These are phyloP conservation scores for Amanita molliuscula DNA, from an alignment of 768 basidiomycete genomes.

Conservation along the genomic window DNA sequence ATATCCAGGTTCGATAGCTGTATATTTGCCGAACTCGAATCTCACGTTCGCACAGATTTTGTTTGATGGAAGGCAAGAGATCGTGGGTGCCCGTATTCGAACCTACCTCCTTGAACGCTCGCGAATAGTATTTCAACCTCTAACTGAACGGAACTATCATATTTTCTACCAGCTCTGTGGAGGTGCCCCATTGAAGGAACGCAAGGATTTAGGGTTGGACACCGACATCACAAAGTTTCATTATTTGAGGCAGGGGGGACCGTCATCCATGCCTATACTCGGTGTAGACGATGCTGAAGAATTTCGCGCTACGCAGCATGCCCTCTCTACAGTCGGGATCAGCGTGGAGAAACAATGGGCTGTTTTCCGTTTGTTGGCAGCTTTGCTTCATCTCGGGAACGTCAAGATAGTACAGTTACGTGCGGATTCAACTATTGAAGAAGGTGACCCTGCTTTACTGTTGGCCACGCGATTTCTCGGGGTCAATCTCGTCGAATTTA, in stretches of 20 bases:
- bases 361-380: slow-evolving; percentile 88
- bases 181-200: slow-evolving; percentile 89
- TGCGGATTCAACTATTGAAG: slow-evolving; percentile 76
- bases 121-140: slow-evolving; percentile 93
- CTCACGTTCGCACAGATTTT: slow-evolving; percentile 55
- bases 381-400: slow-evolving; percentile 95
- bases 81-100: slow-evolving; percentile 96
- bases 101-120: slow-evolving; percentile 98
- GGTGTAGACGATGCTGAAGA: slow-evolving; percentile 97
- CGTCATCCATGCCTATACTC: slow-evolving; percentile 72
- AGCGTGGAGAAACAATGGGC: slow-evolving; percentile 98
- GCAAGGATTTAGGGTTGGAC: slow-evolving; percentile 89
- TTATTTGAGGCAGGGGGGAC: slow-evolving; percentile 90
- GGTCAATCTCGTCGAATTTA: slow-evolving; percentile 85
- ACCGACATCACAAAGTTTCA: slow-evolving; percentile 79
- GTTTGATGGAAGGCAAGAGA: slow-evolving; percentile 92
- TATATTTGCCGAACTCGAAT: slow-evolving; percentile 1
- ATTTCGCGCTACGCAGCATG: slow-evolving; percentile 87
- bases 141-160: slow-evolving; percentile 97
- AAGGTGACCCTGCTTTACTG: slow-evolving; percentile 69
- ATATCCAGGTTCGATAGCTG: slow-evolving; percentile 73
- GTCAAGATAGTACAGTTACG: slow-evolving; percentile 80
- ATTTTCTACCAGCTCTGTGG: slow-evolving; percentile 99
- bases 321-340: slow-evolving; percentile 94
- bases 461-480: slow-evolving; percentile 87